A percentile compares a stretch with the other conserved stretches of the same genome.
Conservation (phyloP, 2,329 filamentous ascomycete genomes). For the Colletotrichum phormii region DNA sequence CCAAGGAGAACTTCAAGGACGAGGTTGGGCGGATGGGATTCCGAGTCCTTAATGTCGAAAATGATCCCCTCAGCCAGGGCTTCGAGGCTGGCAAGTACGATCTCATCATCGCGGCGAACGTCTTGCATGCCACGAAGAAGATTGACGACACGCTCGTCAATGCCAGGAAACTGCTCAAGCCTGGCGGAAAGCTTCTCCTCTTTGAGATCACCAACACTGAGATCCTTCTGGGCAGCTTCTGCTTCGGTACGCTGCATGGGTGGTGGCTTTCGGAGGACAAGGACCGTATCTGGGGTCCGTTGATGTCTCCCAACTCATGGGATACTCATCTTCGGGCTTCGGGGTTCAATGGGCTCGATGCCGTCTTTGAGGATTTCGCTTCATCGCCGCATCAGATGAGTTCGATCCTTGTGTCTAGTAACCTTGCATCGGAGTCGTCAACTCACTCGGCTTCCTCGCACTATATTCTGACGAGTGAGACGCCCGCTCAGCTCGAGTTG, state of each 20-base stretch:
- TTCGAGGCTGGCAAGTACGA: constrained; percentile 43
- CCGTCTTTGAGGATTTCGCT: constrained; percentile 41
- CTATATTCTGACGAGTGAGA: constrained; percentile 10
- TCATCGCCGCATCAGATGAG: constrained; percentile 33
- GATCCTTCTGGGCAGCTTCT: constrained; percentile 37
- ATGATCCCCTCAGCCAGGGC: constrained; percentile 43
- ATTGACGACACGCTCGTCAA: constrained; percentile 43
- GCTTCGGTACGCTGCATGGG: constrained; percentile 45
- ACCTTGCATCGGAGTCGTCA: neutral
- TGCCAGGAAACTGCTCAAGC: constrained; percentile 42
- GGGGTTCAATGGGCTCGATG: constrained; percentile 40
- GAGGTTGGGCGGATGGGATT: constrained; percentile 44
- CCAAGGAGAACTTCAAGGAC: constrained; percentile 41
- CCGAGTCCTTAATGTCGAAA: constrained; percentile 49
- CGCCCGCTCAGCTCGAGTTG: neutral
- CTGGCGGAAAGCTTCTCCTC: constrained; percentile 46
- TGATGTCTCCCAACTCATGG: constrained; percentile 42
- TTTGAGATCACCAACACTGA: constrained; percentile 43
- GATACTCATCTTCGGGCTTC: constrained; percentile 31
- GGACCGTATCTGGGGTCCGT: constrained; percentile 40
- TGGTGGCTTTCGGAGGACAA: constrained; percentile 48
- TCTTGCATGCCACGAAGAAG: constrained; percentile 45
- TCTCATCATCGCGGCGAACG: constrained; percentile 46
- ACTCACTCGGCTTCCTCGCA: neutral
- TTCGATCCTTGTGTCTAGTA: constrained; percentile 40